These are phyloP conservation scores for Leishmania braziliensis DNA, from an alignment of 208 protist genomes.

Conservation along the genomic window DNA sequence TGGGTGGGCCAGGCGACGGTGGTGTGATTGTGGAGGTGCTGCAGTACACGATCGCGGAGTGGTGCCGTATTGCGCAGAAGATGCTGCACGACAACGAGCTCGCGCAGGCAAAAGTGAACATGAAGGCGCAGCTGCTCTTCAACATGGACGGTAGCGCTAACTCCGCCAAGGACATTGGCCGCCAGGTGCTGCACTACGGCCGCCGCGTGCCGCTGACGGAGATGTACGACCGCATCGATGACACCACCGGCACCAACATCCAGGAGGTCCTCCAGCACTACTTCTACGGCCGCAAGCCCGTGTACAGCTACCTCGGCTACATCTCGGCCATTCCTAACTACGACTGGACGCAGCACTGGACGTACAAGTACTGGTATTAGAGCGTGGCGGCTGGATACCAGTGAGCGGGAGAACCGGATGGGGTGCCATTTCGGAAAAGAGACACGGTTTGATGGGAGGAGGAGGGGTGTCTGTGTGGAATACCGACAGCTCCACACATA, in stretches of 20 bases:
- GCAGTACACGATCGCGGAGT: slow-evolving; percentile 90
- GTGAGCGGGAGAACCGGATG: neutral
- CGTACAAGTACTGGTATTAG: slow-evolving; percentile 93
- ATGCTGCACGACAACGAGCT: slow-evolving; percentile 85
- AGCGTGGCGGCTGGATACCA: neutral
- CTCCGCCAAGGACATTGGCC: slow-evolving; percentile 86
- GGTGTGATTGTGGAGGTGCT: slow-evolving; percentile 83
- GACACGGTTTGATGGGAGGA: neutral
- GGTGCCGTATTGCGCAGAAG: slow-evolving; percentile 86
- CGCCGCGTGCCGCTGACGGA: slow-evolving; percentile 85
- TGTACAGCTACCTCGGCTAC: slow-evolving; percentile 88
- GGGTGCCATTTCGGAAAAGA: neutral
- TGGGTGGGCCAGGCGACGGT: slow-evolving; percentile 62
- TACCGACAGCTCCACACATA: neutral
- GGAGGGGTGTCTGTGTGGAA: neutral
- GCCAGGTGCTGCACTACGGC: slow-evolving; percentile 85
- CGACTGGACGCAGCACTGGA: slow-evolving; percentile 89
- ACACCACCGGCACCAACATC: slow-evolving; percentile 83
- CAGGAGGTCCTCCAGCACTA: slow-evolving; percentile 92
- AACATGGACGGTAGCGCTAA: slow-evolving; percentile 90
- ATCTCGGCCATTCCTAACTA: slow-evolving; percentile 83
- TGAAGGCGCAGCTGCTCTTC: slow-evolving; percentile 90
- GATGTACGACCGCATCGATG: slow-evolving; percentile 93
- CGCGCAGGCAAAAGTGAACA: slow-evolving; percentile 87
- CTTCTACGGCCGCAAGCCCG: slow-evolving; percentile 89